phyloP scores from a whole-genome alignment of 352 stramenopile species.

The Globisporangium sylvaticum region DNA sequence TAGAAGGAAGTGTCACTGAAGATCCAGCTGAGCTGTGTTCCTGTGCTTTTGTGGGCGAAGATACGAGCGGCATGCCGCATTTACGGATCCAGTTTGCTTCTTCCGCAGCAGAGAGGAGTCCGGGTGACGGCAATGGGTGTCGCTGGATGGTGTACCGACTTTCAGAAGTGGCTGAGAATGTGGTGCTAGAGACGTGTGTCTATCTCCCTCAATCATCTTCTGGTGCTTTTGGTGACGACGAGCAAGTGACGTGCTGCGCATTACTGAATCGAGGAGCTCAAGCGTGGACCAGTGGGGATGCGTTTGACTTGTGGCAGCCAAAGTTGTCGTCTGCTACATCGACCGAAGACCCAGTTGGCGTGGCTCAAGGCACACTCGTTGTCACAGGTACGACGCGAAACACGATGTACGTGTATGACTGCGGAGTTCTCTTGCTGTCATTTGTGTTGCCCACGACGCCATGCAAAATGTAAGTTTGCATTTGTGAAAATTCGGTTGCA shows the following conservation, averaged over 20 bases:
- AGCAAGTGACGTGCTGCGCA: slow-evolving; percentile 14
- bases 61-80: slow-evolving; percentile 11
- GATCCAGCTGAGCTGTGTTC: slow-evolving; percentile 1
- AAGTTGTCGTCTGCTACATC: neutral
- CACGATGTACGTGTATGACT: slow-evolving; percentile 42
- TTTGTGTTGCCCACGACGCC: slow-evolving; percentile 39
- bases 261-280: neutral
- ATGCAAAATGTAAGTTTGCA: slow-evolving; percentile 37
- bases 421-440: slow-evolving; percentile 38
- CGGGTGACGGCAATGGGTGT: neutral
- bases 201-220: neutral
- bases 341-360: slow-evolving; percentile 3
- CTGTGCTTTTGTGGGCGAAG: slow-evolving; percentile 7
- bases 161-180: neutral
- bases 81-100: slow-evolving; percentile 12
- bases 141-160: slow-evolving; percentile 4
- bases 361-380: slow-evolving; percentile 27
- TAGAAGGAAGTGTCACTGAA: neutral
- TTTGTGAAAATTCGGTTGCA: neutral
- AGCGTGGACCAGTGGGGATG: neutral
- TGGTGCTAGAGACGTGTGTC: neutral
- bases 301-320: neutral
- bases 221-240: neutral
- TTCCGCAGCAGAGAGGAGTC: neutral
- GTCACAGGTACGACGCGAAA: slow-evolving; percentile 42